These are phyloP conservation scores for Silene conica DNA, from an alignment of 148 eudicot genomes.

Conservation along the genomic window DNA sequence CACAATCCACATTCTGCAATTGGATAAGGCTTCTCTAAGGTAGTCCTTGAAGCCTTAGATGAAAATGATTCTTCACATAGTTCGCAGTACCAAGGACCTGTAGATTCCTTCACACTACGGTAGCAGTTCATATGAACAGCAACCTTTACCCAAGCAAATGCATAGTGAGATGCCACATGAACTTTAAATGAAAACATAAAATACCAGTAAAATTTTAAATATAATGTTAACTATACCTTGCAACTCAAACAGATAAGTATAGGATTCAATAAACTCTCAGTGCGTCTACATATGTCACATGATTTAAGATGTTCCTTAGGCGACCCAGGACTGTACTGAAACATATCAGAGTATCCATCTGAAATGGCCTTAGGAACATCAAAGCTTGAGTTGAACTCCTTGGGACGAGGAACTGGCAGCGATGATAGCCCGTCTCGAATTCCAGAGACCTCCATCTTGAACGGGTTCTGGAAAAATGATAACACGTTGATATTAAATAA, in stretches of 20 bases:
- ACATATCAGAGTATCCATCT: slow-evolving; percentile 50
- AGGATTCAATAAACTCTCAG: slow-evolving; percentile 74
- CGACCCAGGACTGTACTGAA: slow-evolving; percentile 37
- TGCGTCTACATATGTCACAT: slow-evolving; percentile 81
- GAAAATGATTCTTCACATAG: slow-evolving; percentile 62
- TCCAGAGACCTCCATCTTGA: slow-evolving; percentile 43
- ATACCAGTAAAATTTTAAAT: background rate
- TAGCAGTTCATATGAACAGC: slow-evolving; percentile 90
- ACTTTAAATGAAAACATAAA: background rate
- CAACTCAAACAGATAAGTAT: slow-evolving; percentile 76
- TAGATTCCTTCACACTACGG: slow-evolving; percentile 65
- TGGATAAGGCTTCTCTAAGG: slow-evolving; percentile 39
- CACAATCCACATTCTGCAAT: slow-evolving; percentile 77
- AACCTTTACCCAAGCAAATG: slow-evolving; percentile 50
- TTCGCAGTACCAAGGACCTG: slow-evolving; percentile 97
- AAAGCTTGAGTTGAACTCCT: slow-evolving; percentile 52
- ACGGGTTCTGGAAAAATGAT: slow-evolving; percentile 31
- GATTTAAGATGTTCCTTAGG: slow-evolving; percentile 50
- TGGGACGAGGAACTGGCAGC: slow-evolving; percentile 44
- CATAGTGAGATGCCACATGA: slow-evolving; percentile 10
- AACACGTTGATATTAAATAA: slow-evolving; percentile 3
- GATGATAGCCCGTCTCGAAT: slow-evolving; percentile 43
- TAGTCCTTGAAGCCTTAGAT: slow-evolving; percentile 41
- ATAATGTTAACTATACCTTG: slow-evolving; percentile 55
- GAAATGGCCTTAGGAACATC: slow-evolving; percentile 41